Conservation (phyloP, 2,329 filamentous ascomycete species). For the Trichoderma aggressivum region DNA sequence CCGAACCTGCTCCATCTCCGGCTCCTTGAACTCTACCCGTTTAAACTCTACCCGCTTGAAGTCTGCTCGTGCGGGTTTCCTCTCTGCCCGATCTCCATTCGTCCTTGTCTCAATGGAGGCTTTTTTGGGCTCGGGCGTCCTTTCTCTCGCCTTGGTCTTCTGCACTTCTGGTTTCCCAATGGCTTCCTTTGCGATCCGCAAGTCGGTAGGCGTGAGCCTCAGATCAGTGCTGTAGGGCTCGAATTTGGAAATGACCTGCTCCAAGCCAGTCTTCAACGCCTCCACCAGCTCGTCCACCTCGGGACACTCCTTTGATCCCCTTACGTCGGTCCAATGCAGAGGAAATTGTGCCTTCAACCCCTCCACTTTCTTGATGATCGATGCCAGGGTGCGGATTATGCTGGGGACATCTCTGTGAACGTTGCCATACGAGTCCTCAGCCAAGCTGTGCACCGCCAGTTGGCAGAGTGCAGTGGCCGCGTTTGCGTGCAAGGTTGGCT, state of each 20-base stretch:
- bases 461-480: conserved; percentile 66
- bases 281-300: conserved; percentile 71
- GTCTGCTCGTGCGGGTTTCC: conserved; percentile 21
- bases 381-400: conserved; percentile 71
- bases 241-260: conserved; percentile 66
- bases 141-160: conserved; percentile 27
- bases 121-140: conserved; percentile 29
- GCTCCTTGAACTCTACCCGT: background rate
- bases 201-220: conserved; percentile 65
- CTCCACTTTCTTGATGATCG: conserved; percentile 66
- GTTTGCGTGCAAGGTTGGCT: conserved; percentile 65
- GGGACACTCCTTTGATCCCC: conserved; percentile 49
- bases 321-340: conserved; percentile 76
- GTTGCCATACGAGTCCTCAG: conserved; percentile 79
- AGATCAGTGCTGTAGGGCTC: conserved; percentile 70
- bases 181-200: conserved; percentile 70
- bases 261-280: conserved; percentile 62
- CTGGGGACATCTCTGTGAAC: conserved; percentile 77
- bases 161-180: conserved; percentile 30
- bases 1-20: conserved; percentile 33
- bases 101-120: background rate
- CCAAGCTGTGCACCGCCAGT: conserved; percentile 69
- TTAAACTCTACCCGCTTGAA: conserved; percentile 1
- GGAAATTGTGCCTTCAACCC: conserved; percentile 57
- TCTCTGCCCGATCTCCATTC: conserved; percentile 21